Base-by-base conservation (phyloP, 805 yeast genomes). In the Yarrowia keelungensis region DNA sequence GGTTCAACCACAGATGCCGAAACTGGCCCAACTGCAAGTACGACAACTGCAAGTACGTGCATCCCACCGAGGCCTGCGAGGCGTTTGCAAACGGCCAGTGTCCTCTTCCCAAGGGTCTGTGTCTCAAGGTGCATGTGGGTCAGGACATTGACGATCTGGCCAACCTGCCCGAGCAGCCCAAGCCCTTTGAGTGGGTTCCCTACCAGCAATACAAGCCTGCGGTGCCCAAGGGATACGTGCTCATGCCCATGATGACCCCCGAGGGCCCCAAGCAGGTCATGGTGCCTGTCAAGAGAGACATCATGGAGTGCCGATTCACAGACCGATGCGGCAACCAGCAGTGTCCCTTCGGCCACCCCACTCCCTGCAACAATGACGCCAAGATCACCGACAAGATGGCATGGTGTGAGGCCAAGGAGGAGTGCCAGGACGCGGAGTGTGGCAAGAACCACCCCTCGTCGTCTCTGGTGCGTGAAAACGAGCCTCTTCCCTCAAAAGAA, bases 291-390 rank as follows among this genome's bases (percentile, higher is more conserved):
- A 87, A 75, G 4, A 69, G 61, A 2, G 26, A 14, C 36, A 50
- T 72, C 16, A 47, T 59, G 85, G 75, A 89, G 45, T 92, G 97
- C 81, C 90, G 89, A 76, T 92, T 86, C 78, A 95, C 94, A 61
- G 81, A 83, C 32, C 77, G 86, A 47, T 92, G 97, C 79, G 82
- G 90, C 32, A 90, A 90, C 74, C 91, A 87, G 71, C 79, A 86
- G 71, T 92, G 97, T 81, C 91, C 92, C 38, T 91, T 88, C 80
- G 97, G 92, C 35, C 97, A 92, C 76, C 97, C 98, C 54, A 91
- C 97, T 0, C 95, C 96, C 1, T 89, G 91, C 16, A 91, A 89
- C 79, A 85, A 83, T 71, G 87, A 84, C 71, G 92, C 92, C 38
- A 86, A 87, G 73, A 91, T 92, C 49, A 80, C 85, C 15, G 83